These are phyloP conservation scores for Calocybe indica DNA, from an alignment of 768 basidiomycete species.

Conservation along the genomic window DNA sequence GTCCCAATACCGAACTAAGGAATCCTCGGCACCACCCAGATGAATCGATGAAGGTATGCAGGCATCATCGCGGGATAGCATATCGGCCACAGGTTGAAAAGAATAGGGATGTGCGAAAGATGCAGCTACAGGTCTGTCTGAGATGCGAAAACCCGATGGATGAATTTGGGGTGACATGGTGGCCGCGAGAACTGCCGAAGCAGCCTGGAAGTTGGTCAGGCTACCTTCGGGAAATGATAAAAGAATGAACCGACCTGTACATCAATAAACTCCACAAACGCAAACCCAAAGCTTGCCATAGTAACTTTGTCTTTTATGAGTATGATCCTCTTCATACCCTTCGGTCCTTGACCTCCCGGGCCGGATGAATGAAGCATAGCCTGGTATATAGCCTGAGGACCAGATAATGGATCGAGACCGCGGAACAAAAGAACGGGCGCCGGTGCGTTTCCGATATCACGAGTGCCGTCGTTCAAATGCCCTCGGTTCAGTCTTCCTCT, in stretches of 20 bases:
- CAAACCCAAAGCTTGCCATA: constrained; percentile 87
- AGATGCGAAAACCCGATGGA: constrained; percentile 92
- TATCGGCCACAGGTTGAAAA: constrained; percentile 76
- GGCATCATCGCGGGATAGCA: constrained; percentile 71
- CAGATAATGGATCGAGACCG: constrained; percentile 82
- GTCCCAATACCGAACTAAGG: constrained; percentile 91
- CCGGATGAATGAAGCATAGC: constrained; percentile 82
- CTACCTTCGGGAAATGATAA: constrained; percentile 2
- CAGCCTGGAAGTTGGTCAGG: constrained; percentile 49
- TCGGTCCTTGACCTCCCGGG: constrained; percentile 68
- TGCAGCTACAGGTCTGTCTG: constrained; percentile 80
- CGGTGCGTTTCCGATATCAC: constrained; percentile 89
- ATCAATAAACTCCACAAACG: constrained; percentile 90
- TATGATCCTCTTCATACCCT: constrained; percentile 83
- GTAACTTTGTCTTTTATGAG: constrained; percentile 87
- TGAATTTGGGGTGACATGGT: constrained; percentile 84
- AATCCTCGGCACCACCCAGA: constrained; percentile 66
- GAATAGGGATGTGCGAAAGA: constrained; percentile 92
- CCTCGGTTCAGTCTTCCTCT: constrained; percentile 53
- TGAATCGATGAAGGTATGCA: constrained; percentile 61
- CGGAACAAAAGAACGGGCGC: constrained; percentile 83
- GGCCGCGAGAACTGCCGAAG: constrained; percentile 74
- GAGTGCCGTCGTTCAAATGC: constrained; percentile 85
- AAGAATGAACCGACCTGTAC: constrained; percentile 51
- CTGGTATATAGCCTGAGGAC: constrained; percentile 81